Conservation (phyloP, 495 filamentous ascomycete species). For the Trichoderma asperelloides region DNA sequence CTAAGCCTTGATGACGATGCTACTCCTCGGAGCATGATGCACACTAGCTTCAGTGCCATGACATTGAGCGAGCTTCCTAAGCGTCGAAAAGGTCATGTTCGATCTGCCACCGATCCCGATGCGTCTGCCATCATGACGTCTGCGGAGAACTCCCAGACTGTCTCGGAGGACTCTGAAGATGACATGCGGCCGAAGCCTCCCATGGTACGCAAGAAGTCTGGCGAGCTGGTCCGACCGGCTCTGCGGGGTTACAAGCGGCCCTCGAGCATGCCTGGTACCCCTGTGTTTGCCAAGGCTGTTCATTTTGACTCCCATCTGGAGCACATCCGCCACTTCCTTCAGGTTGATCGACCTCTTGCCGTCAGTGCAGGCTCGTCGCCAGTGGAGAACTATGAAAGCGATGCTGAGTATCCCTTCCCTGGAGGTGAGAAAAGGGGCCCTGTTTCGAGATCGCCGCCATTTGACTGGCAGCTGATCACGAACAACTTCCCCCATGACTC, state of each 20-base stretch:
- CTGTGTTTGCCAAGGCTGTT: conserved; percentile 87
- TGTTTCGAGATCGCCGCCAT: conserved; percentile 36
- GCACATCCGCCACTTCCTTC: conserved; percentile 89
- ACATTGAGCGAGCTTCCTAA: conserved; percentile 26
- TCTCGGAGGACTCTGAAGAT: conserved; percentile 54
- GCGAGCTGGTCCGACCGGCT: conserved; percentile 89
- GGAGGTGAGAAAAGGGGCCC: conserved; percentile 36
- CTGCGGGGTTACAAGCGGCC: conserved; percentile 74
- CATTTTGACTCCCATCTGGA: conserved; percentile 93
- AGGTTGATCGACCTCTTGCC: conserved; percentile 85
- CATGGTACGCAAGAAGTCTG: conserved; percentile 96
- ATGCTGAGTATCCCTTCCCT: conserved; percentile 78
- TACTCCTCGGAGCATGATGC: conserved; percentile 25
- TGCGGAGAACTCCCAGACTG: conserved; percentile 42
- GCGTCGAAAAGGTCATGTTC: conserved; percentile 52
- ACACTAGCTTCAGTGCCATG: conserved; percentile 25
- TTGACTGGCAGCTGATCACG: conserved; percentile 81
- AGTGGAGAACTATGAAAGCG: conserved; percentile 73
- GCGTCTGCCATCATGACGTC: conserved; percentile 41
- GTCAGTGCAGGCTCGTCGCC: conserved; percentile 95
- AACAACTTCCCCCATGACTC: conserved; percentile 73
- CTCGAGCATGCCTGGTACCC: conserved; percentile 95
- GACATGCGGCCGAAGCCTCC: conserved; percentile 61
- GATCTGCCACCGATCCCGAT: conserved; percentile 73
- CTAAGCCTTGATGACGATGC: conserved; percentile 20